phyloP scores from a whole-genome alignment of 441 rosid species.

The Capsella rubella region DNA sequence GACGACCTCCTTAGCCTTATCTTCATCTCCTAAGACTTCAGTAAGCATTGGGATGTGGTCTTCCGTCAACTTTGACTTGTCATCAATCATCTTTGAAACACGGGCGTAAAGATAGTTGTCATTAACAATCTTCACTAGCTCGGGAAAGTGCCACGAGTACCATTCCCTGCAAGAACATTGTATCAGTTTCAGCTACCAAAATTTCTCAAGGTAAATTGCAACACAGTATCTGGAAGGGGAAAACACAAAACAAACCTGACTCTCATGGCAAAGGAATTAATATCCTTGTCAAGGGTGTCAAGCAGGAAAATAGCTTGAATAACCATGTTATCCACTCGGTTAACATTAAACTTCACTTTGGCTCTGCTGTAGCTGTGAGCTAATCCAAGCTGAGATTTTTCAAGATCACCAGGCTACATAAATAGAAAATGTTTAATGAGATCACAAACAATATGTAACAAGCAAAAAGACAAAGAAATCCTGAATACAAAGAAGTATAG shows the following conservation, averaged over 20 bases:
- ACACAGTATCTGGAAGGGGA: constrained; percentile 1
- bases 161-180: constrained; percentile 73
- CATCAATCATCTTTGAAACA: constrained; percentile 82
- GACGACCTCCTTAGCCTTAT: constrained; percentile 86
- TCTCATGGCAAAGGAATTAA: constrained; percentile 93
- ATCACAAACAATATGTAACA: background rate
- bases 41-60: constrained; percentile 76
- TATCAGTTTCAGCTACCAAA: background rate
- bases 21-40: constrained; percentile 89
- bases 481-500: background rate
- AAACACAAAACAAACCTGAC: constrained; percentile 69
- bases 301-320: constrained; percentile 94
- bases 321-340: constrained; percentile 95
- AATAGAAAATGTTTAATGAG: background rate
- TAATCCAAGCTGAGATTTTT: constrained; percentile 94
- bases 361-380: constrained; percentile 98
- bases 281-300: constrained; percentile 92
- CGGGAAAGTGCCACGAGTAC: constrained; percentile 99
- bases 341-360: constrained; percentile 96
- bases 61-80: constrained; percentile 83
- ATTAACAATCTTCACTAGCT: constrained; percentile 86
- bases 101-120: constrained; percentile 95
- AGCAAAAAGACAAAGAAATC: background rate
- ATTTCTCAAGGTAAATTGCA: background rate
- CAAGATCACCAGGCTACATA: constrained; percentile 82